phyloP scores from a whole-genome alignment of 805 yeast genomes.

The Candida boidinii region DNA sequence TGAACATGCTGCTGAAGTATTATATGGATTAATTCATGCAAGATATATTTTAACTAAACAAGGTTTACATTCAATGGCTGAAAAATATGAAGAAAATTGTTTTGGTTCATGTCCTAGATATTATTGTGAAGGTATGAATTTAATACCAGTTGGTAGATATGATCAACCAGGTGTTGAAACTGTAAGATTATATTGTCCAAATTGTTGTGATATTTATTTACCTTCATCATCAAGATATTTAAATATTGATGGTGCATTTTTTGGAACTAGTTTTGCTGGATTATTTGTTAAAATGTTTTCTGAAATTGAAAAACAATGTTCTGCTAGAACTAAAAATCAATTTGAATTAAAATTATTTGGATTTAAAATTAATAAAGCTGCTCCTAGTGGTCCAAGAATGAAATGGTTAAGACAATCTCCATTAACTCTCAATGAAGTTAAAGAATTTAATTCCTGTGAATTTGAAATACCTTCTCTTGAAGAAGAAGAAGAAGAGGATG shows the following conservation, averaged over 20 bases:
- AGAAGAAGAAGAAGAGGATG: constrained; percentile 19
- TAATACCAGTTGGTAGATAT: constrained; percentile 85
- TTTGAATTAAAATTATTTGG: constrained; percentile 81
- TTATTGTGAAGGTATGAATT: constrained; percentile 80
- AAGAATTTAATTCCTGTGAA: constrained; percentile 59
- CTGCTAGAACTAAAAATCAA: constrained; percentile 45
- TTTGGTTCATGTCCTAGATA: constrained; percentile 92
- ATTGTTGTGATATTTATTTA: constrained; percentile 84
- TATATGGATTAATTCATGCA: constrained; percentile 93
- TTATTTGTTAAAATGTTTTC: constrained; percentile 84
- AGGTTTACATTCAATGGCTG: constrained; percentile 88
- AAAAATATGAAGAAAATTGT: constrained; percentile 79
- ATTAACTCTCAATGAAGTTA: constrained; percentile 45
- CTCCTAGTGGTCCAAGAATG: constrained; percentile 90
- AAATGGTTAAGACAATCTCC: constrained; percentile 86
- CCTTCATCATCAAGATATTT: constrained; percentile 83
- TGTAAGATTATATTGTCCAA: constrained; percentile 87
- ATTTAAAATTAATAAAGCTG: constrained; percentile 66
- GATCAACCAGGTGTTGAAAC: constrained; percentile 91
- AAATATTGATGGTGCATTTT: constrained; percentile 92
- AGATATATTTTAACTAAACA: constrained; percentile 82
- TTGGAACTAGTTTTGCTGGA: constrained; percentile 95
- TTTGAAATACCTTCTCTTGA: constrained; percentile 41
- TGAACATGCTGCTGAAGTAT: constrained; percentile 83
- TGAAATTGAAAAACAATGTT: constrained; percentile 76